Percentiles rank a stretch among this genome's conserved stretches.
Conservation (phyloP, 805 yeast genomes). For the Saccharomycopsis guyanensis region DNA sequence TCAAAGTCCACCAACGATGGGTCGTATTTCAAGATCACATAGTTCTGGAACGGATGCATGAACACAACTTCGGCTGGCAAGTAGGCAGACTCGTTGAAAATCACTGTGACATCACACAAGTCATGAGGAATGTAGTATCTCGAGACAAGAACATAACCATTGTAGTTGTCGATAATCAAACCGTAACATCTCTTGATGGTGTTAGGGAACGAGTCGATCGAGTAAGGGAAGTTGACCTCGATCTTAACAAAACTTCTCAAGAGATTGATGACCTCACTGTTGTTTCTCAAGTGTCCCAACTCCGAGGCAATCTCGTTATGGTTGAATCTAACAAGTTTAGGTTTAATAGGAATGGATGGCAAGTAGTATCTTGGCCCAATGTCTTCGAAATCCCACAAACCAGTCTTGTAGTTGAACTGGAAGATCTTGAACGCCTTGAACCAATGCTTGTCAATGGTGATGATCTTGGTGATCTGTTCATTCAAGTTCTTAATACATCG, state of each 20-base stretch:
- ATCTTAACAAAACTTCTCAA: constrained; percentile 20
- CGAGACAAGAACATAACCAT: constrained; percentile 21
- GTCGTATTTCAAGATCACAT: constrained; percentile 21
- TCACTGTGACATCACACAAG: constrained; percentile 21
- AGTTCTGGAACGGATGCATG: constrained; percentile 22
- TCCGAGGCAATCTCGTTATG: constrained; percentile 18
- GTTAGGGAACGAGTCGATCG: constrained; percentile 21
- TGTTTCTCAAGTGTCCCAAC: constrained; percentile 18
- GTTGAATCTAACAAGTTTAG: constrained; percentile 15
- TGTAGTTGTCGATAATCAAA: constrained; percentile 20
- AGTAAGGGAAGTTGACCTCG: constrained; percentile 21
- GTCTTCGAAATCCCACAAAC: constrained; percentile 21
- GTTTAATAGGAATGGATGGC: constrained; percentile 22
- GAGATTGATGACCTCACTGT: constrained; percentile 14
- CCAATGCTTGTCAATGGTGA: constrained; percentile 22
- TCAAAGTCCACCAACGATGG: constrained; percentile 21
- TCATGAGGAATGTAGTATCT: constrained; percentile 22
- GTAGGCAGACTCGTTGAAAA: constrained; percentile 20
- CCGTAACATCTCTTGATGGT: constrained; percentile 21
- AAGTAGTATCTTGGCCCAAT: constrained; percentile 20
- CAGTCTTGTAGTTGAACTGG: constrained; percentile 21
- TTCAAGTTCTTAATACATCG: constrained; percentile 21
- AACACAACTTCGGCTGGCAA: constrained; percentile 22
- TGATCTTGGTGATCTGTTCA: constrained; percentile 20
- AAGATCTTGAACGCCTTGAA: constrained; percentile 20